phyloP scores from a whole-genome alignment of 2,329 filamentous ascomycete genomes.

The Stagonosporopsis tanaceti region DNA sequence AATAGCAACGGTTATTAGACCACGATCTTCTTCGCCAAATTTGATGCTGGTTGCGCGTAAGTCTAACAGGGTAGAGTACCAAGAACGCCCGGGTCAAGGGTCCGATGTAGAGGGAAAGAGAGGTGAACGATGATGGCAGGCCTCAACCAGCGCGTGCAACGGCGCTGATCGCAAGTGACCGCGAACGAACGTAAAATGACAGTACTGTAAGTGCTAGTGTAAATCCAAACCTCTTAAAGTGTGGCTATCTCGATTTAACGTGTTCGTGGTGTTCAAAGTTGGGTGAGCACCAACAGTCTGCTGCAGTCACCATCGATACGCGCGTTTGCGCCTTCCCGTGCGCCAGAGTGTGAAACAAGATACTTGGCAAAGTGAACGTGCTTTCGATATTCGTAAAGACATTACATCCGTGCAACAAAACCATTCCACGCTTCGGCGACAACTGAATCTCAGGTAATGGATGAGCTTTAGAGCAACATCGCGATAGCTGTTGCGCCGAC shows the following conservation, averaged over 20 bases:
- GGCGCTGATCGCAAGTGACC: background rate
- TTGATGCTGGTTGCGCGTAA: background rate
- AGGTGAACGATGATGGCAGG: background rate
- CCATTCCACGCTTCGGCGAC: background rate
- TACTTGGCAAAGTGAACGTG: background rate
- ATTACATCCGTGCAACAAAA: background rate
- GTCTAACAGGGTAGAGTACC: background rate
- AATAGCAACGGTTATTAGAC: background rate
- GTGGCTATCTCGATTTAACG: background rate
- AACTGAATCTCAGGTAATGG: background rate
- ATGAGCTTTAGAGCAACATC: background rate
- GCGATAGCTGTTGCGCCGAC: slow-evolving; percentile 1
- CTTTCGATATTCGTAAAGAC: background rate
- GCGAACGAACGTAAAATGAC: background rate
- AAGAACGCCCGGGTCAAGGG: background rate
- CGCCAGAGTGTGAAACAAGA: background rate
- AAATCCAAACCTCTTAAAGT: background rate
- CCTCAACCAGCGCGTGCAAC: background rate
- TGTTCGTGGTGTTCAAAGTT: background rate
- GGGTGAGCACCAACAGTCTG: slow-evolving; percentile 1
- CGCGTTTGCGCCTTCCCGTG: slow-evolving; percentile 1
- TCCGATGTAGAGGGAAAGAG: background rate
- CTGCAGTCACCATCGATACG: background rate
- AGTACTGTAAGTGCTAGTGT: background rate
- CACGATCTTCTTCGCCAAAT: background rate